Evolutionary conservation across 2,329 filamentous ascomycete species (phyloP).

Genomic region (Claviceps sp.): DNA sequence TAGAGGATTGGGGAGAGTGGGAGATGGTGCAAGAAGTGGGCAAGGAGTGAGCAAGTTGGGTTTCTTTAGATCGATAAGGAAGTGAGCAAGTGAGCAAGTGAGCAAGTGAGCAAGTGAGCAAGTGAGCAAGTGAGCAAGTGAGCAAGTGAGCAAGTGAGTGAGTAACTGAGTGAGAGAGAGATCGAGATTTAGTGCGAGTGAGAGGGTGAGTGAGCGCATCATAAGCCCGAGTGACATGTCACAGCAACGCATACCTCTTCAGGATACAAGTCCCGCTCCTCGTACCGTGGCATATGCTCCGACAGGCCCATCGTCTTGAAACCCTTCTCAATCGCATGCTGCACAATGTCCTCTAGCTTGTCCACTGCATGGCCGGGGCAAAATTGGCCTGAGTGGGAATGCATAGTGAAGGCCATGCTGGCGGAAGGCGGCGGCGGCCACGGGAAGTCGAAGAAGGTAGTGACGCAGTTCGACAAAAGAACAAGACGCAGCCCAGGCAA

Average conservation of each 20-base stretch:
- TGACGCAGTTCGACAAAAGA: too few relatives aligned
- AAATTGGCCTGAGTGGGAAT: slow-evolving; percentile 96
- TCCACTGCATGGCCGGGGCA: slow-evolving; percentile 82
- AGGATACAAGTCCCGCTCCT: slow-evolving; percentile 69
- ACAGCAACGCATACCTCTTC: slow-evolving; percentile 51
- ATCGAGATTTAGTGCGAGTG: not conserved
- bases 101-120: not conserved
- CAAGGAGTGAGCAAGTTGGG: too few relatives aligned
- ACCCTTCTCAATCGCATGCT: slow-evolving; percentile 61
- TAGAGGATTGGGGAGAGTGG: not conserved
- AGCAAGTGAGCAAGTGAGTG: slow-evolving; percentile 1
- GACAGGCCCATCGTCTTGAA: slow-evolving; percentile 80
- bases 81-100: too few relatives aligned
- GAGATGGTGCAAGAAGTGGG: too few relatives aligned
- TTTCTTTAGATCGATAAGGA: too few relatives aligned
- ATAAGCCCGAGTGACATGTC: not conserved
- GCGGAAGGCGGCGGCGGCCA: not conserved
- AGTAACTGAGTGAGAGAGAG: not conserved
- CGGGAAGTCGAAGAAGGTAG: too few relatives aligned
- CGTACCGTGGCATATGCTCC: slow-evolving; percentile 83
- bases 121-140: too few relatives aligned
- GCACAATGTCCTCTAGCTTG: slow-evolving; percentile 69
- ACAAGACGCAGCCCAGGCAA: too few relatives aligned
- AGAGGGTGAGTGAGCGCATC: not conserved
- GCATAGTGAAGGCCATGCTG: slow-evolving; percentile 91